phyloP scores from a whole-genome alignment of 2,329 filamentous ascomycete species.

The Zopfia rhizophila region DNA sequence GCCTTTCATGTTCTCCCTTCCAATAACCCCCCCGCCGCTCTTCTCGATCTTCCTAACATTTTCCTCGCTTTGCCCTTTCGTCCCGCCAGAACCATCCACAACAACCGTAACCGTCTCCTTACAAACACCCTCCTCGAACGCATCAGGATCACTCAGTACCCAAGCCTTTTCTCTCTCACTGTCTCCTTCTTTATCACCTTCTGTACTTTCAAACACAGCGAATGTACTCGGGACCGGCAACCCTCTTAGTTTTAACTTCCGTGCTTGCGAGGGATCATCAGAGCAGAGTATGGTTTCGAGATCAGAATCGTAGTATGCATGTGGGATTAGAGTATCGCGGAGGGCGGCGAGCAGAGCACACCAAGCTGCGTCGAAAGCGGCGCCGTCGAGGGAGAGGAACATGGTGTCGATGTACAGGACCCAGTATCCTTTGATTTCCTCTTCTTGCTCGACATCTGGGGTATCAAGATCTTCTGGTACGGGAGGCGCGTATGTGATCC shows the following conservation, averaged over 20 bases:
- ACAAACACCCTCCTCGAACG: constrained; percentile 87
- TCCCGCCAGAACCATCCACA: constrained; percentile 66
- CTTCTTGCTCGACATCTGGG: constrained; percentile 54
- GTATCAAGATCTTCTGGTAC: constrained; percentile 57
- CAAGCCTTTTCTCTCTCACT: constrained; percentile 58
- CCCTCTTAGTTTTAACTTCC: constrained; percentile 68
- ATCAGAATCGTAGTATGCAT: constrained; percentile 85
- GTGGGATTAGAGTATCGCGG: constrained; percentile 78
- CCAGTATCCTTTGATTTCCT: constrained; percentile 86
- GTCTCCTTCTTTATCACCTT: constrained; percentile 34
- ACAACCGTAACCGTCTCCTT: constrained; percentile 85
- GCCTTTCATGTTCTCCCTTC: constrained; percentile 68
- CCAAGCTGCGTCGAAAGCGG: constrained; percentile 93
- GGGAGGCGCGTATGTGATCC: constrained; percentile 73
- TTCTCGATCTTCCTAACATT: constrained; percentile 80
- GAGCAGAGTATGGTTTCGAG: constrained; percentile 82
- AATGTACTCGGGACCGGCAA: constrained; percentile 82
- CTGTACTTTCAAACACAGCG: constrained; percentile 70
- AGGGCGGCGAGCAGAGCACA: constrained; percentile 83
- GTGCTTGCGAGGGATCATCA: constrained; percentile 64
- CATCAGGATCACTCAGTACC: constrained; percentile 89
- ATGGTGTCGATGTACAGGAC: constrained; percentile 94
- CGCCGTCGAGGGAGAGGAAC: constrained; percentile 92
- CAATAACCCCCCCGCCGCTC: constrained; percentile 78
- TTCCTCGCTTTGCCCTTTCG: constrained; percentile 78